Conservation (phyloP, 2,329 filamentous ascomycete genomes). For the Ophiocordyceps camponoti-floridani region DNA sequence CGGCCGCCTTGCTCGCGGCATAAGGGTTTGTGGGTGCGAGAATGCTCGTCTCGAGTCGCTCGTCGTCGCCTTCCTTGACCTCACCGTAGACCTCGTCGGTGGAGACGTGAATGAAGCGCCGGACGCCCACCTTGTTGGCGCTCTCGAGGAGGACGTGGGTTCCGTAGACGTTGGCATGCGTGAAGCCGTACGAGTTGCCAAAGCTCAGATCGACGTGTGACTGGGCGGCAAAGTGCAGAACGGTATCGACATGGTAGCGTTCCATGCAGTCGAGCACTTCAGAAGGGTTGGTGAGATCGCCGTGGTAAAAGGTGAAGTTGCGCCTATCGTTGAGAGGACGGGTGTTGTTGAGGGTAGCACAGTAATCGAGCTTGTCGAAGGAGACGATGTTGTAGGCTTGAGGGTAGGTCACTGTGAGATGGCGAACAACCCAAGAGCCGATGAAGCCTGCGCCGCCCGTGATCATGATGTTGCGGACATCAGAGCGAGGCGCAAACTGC, state of each 20-base stretch:
- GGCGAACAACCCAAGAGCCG: constrained; percentile 68
- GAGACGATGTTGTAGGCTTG: constrained; percentile 62
- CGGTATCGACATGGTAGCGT: constrained; percentile 55
- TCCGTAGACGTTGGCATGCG: constrained; percentile 64
- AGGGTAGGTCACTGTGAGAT: constrained; percentile 57
- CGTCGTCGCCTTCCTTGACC: constrained; percentile 52
- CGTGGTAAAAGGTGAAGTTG: constrained; percentile 67
- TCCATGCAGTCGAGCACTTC: constrained; percentile 56
- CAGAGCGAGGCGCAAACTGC: constrained; percentile 47
- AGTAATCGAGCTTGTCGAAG: constrained; percentile 75
- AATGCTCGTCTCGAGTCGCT: constrained; percentile 55
- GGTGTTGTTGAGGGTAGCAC: constrained; percentile 65
- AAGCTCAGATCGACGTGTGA: constrained; percentile 73
- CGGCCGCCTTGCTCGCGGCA: constrained; percentile 62
- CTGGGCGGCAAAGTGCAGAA: constrained; percentile 76
- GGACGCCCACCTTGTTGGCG: constrained; percentile 52
- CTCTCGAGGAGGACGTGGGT: constrained; percentile 71
- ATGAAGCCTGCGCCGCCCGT: constrained; percentile 78
- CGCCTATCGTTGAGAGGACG: constrained; percentile 44
- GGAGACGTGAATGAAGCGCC: constrained; percentile 63
- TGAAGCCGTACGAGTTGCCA: constrained; percentile 67
- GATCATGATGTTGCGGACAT: constrained; percentile 66
- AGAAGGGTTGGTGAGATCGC: constrained; percentile 54
- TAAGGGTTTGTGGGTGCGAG: constrained; percentile 70
- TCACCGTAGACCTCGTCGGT: constrained; percentile 80